These are phyloP conservation scores for Diaporthe citriasiana DNA, from an alignment of 2,329 filamentous ascomycete species.

Conservation along the genomic window DNA sequence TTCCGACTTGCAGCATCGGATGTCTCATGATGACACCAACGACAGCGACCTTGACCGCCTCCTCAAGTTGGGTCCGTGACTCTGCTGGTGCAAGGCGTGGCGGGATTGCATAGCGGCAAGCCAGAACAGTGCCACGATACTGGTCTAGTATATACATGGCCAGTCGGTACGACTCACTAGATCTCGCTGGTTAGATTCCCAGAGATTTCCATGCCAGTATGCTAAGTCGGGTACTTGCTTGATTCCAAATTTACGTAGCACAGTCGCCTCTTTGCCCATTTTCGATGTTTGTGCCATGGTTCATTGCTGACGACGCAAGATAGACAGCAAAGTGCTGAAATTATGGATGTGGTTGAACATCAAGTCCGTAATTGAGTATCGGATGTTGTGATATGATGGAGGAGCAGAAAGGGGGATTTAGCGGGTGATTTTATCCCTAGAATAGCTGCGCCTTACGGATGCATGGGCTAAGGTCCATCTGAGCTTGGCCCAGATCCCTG, in stretches of 20 bases:
- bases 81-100: conserved; percentile 37
- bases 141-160: conserved; percentile 44
- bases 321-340: background rate
- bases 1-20: conserved; percentile 44
- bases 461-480: background rate
- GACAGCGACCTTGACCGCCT: conserved; percentile 40
- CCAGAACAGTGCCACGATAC: conserved; percentile 43
- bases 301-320: conserved; percentile 1
- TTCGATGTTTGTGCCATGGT: conserved; percentile 35
- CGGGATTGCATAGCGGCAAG: conserved; percentile 44
- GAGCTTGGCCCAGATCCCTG: background rate
- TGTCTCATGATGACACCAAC: conserved; percentile 44
- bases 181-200: conserved; percentile 11
- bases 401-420: background rate
- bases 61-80: conserved; percentile 38
- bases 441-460: background rate
- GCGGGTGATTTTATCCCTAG: background rate
- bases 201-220: conserved; percentile 38
- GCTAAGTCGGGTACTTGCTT: conserved; percentile 42
- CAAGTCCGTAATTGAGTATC: background rate
- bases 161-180: conserved; percentile 40
- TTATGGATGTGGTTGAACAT: background rate
- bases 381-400: background rate
- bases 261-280: conserved; percentile 36
- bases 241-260: conserved; percentile 44